phyloP scores from a whole-genome alignment of 2,329 filamentous ascomycete genomes.

The Huntiella abstrusa region DNA sequence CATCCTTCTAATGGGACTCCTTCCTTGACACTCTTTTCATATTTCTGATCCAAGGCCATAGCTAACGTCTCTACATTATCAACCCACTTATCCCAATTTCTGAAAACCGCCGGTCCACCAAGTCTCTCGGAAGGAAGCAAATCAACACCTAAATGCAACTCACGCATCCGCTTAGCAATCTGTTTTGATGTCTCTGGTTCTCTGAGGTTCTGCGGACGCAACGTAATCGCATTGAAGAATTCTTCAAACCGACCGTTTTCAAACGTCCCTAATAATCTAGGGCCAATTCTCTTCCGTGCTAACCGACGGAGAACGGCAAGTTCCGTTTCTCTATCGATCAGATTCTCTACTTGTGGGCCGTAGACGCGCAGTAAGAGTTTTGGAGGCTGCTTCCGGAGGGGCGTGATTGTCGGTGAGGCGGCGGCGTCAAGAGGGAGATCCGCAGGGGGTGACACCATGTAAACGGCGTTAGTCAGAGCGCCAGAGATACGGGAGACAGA shows the following conservation, averaged over 20 bases:
- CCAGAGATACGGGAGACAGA: conserved; percentile 65
- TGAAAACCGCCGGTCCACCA: conserved; percentile 66
- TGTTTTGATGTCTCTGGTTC: conserved; percentile 70
- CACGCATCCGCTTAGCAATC: conserved; percentile 94
- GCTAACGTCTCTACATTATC: conserved; percentile 43
- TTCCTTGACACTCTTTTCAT: conserved; percentile 19
- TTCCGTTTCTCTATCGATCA: conserved; percentile 87
- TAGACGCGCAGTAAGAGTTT: conserved; percentile 85
- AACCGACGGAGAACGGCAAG: conserved; percentile 70
- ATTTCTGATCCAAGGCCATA: conserved; percentile 36
- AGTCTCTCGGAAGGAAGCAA: conserved; percentile 60
- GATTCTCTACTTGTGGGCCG: conserved; percentile 81
- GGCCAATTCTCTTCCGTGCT: conserved; percentile 82
- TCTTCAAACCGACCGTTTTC: conserved; percentile 91
- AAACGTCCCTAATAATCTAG: conserved; percentile 78
- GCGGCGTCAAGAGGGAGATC: conserved; percentile 15
- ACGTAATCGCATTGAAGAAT: conserved; percentile 67
- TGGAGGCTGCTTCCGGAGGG: conserved; percentile 22
- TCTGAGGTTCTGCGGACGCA: conserved; percentile 59
- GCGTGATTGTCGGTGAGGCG: conserved; percentile 21
- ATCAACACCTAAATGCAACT: conserved; percentile 86
- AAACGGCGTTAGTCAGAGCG: conserved; percentile 89
- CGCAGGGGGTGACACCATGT: conserved; percentile 69
- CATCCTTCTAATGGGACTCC: conserved; percentile 28
- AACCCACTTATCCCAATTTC: conserved; percentile 90